These are phyloP conservation scores for Clausena lansium DNA, from an alignment of 345 rosid genomes.

Conservation along the genomic window DNA sequence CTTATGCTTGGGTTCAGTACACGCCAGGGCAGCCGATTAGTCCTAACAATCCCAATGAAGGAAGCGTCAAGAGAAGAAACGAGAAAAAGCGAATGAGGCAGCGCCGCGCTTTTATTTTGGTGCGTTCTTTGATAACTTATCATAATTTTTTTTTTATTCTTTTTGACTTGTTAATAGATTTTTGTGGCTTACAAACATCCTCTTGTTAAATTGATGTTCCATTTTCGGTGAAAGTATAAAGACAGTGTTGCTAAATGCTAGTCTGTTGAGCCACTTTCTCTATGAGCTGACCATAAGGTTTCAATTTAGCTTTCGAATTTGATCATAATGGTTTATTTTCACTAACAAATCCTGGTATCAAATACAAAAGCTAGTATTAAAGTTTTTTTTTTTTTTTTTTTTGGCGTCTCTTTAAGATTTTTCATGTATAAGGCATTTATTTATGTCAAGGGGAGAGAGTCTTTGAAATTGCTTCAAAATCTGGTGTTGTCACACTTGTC, in stretches of 20 bases:
- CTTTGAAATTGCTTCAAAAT: too few relatives aligned
- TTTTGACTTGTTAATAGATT: too few relatives aligned
- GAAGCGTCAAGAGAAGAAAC: slow-evolving; percentile 77
- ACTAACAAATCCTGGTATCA: background rate
- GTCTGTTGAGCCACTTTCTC: background rate
- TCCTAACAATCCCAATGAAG: slow-evolving; percentile 76
- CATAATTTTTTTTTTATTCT: too few relatives aligned
- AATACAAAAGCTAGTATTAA: background rate
- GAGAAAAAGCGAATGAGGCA: slow-evolving; percentile 76
- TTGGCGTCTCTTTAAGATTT: too few relatives aligned
- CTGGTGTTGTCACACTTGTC: too few relatives aligned
- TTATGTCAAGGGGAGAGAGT: too few relatives aligned
- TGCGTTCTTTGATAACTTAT: slow-evolving; percentile 18
- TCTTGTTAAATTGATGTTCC: too few relatives aligned
- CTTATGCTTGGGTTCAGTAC: slow-evolving; percentile 77
- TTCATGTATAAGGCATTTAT: too few relatives aligned
- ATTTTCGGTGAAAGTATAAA: too few relatives aligned
- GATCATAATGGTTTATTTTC: background rate
- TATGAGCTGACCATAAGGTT: background rate
- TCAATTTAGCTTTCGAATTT: background rate
- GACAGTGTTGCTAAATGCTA: too few relatives aligned
- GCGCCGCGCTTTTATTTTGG: slow-evolving; percentile 68
- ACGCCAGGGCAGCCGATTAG: slow-evolving; percentile 74
- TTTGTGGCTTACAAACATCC: too few relatives aligned
- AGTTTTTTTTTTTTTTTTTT: too few relatives aligned